These are phyloP conservation scores for Colletotrichum tofieldiae DNA, from an alignment of 2,329 filamentous ascomycete genomes.

Conservation along the genomic window DNA sequence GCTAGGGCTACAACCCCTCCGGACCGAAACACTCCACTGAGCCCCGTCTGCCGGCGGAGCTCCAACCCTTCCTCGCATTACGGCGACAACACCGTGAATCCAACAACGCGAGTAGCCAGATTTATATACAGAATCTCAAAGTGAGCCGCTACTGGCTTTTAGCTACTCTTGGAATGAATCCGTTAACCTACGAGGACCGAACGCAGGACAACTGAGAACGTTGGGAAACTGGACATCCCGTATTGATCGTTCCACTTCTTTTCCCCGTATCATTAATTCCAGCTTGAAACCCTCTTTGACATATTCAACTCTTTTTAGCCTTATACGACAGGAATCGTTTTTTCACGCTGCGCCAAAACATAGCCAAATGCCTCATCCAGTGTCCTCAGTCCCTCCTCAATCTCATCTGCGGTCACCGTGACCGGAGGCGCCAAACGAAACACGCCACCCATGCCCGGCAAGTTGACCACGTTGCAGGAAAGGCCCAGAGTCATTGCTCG, in stretches of 20 bases:
- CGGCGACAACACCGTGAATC: no score
- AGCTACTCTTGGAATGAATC: no score
- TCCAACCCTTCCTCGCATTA: background rate
- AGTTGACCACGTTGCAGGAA: conserved; percentile 65
- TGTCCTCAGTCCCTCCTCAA: conserved; percentile 63
- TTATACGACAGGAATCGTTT: background rate
- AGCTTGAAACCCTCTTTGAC: no score
- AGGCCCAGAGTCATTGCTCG: conserved; percentile 62
- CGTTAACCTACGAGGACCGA: background rate
- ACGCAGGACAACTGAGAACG: background rate
- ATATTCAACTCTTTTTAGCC: no score
- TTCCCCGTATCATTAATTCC: background rate
- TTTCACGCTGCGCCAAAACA: conserved; percentile 15
- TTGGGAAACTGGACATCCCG: no score
- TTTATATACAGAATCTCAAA: no score
- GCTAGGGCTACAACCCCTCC: conserved; percentile 21
- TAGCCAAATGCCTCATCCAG: conserved; percentile 64
- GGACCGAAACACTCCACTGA: background rate
- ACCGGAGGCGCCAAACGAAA: conserved; percentile 68
- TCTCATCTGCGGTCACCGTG: conserved; percentile 61
- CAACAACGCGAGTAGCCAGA: no score
- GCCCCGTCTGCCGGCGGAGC: background rate
- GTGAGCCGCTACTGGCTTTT: no score
- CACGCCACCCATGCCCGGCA: conserved; percentile 63
- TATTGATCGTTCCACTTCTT: background rate